Evolutionary conservation across 2,329 filamentous ascomycete genomes (phyloP).

Genomic region (Corniculantispora saksenae): DNA sequence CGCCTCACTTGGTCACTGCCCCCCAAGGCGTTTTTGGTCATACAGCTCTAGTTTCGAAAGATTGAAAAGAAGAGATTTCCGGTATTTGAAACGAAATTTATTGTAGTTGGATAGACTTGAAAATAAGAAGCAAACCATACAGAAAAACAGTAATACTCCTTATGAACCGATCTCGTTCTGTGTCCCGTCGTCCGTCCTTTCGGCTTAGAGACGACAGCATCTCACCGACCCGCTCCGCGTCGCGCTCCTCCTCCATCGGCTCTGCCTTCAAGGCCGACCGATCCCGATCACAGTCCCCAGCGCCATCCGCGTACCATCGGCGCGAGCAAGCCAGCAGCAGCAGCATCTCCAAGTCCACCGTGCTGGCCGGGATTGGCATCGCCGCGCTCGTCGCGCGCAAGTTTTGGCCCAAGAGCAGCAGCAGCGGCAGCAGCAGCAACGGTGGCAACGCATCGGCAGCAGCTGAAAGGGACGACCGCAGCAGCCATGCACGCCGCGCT

Average conservation of each 20-base stretch:
- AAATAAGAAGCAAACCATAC: background rate
- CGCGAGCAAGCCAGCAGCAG: background rate
- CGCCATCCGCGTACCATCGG: background rate
- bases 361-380: conserved; percentile 38
- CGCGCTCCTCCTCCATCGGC: background rate
- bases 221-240: conserved; percentile 10
- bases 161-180: conserved; percentile 20
- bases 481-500: background rate
- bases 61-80: background rate
- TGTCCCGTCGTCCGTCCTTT: conserved; percentile 10
- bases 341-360: conserved; percentile 26
- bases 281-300: conserved; percentile 3
- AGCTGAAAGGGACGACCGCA: background rate
- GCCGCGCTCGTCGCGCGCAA: conserved; percentile 37
- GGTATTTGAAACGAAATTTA: background rate
- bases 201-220: conserved; percentile 4
- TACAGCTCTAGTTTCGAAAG: background rate
- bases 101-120: background rate
- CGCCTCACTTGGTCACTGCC: conserved; percentile 3
- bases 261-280: background rate
- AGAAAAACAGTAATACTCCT: background rate
- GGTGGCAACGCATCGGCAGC: background rate
- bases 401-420: conserved; percentile 35
- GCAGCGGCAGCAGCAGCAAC: background rate
- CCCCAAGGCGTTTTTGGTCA: background rate